These are phyloP conservation scores for Castanea crenata DNA, from an alignment of 306 rosid genomes.

Conservation along the genomic window DNA sequence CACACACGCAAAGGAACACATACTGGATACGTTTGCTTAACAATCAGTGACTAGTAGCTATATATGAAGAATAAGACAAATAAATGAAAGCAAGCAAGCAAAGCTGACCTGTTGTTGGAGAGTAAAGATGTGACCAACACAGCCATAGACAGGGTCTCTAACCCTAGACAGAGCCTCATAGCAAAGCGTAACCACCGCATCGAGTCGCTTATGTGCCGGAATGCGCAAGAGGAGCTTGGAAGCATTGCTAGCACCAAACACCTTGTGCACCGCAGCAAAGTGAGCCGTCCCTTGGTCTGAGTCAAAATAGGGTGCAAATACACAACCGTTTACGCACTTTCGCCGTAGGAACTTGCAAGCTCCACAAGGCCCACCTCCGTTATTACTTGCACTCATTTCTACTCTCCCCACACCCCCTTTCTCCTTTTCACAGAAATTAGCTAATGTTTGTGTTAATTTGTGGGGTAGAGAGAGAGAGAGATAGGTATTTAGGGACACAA, in stretches of 20 bases:
- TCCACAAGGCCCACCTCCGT: conserved; percentile 78
- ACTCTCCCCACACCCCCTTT: not conserved
- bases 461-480: conserved; percentile 24
- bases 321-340: conserved; percentile 80
- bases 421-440: conserved; percentile 1
- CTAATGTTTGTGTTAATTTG: conserved; percentile 23
- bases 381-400: conserved; percentile 31
- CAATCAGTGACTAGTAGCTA: not conserved
- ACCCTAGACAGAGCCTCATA: conserved; percentile 80
- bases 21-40: not conserved
- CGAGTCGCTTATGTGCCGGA: conserved; percentile 62
- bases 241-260: conserved; percentile 97
- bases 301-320: conserved; percentile 89
- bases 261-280: conserved; percentile 92
- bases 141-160: conserved; percentile 90
- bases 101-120: conserved; percentile 82
- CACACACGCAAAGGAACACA: not conserved
- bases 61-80: too few species aligned
- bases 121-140: conserved; percentile 70
- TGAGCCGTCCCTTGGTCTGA: conserved; percentile 78
- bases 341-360: conserved; percentile 88
- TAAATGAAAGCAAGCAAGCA: not conserved
- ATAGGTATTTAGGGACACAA: not conserved
- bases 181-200: conserved; percentile 78
- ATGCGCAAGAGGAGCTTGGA: conserved; percentile 71